A percentile compares a stretch with the other conserved stretches of the same genome.
phyloP scores from a whole-genome alignment of 768 basidiomycete species.

The Boletus subcaerulescens region DNA sequence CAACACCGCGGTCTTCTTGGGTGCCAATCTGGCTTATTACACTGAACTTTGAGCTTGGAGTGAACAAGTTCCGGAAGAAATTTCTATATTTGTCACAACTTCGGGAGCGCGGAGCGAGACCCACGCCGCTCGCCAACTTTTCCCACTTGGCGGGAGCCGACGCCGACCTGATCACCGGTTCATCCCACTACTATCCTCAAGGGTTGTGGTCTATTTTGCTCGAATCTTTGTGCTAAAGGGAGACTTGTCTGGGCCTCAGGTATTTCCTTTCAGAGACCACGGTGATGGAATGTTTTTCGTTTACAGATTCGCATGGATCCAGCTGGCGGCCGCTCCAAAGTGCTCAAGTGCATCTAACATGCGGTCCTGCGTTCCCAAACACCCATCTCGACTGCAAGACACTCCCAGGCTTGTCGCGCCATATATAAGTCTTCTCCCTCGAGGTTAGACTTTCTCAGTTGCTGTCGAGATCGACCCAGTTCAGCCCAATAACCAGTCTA shows the following conservation, averaged over 20 bases:
- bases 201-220: neutral
- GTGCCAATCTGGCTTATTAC: neutral
- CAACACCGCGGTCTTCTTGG: neutral
- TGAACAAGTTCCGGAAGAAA: neutral
- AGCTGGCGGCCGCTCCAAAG: neutral
- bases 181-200: too few species aligned
- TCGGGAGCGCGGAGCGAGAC: too few species aligned
- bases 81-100: neutral
- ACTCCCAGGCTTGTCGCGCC: slow-evolving; percentile 15
- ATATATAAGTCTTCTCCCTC: slow-evolving; percentile 8
- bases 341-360: neutral
- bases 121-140: too few species aligned
- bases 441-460: neutral
- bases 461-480: neutral
- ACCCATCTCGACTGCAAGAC: neutral
- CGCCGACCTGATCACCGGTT: too few species aligned
- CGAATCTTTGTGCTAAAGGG: neutral
- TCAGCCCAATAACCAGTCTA: neutral
- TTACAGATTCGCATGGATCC: neutral
- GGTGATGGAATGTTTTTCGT: neutral
- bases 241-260: too few species aligned
- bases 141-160: neutral
- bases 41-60: neutral
- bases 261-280: neutral
- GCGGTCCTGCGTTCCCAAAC: neutral